A percentile compares a stretch with the other conserved stretches of the same genome.
These are phyloP conservation scores for Blastobotrys malaysiensis DNA, from an alignment of 1,139 yeast genomes.

Conservation along the genomic window DNA sequence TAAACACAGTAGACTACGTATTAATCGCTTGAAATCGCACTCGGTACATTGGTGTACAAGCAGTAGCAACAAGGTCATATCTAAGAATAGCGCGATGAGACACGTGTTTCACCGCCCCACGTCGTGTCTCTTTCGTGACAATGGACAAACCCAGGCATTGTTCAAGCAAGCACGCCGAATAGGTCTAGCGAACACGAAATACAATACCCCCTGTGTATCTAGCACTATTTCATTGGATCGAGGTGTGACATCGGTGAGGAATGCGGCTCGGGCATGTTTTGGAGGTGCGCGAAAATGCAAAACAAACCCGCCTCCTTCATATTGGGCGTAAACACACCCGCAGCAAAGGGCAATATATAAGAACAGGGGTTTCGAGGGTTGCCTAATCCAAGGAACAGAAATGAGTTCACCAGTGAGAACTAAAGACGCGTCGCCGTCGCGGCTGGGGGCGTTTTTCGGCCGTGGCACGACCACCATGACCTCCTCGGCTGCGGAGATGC, in stretches of 20 bases:
- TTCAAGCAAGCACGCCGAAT: too few relatives aligned
- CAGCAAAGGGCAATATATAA: neutral
- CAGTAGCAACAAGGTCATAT: too few relatives aligned
- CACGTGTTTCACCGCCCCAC: too few relatives aligned
- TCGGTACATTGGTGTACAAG: too few relatives aligned
- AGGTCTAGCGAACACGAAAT: too few relatives aligned
- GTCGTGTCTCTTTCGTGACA: too few relatives aligned
- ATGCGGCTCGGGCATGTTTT: neutral
- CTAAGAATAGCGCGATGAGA: too few relatives aligned
- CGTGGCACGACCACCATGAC: constrained; percentile 12
- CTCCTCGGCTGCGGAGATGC: constrained; percentile 11
- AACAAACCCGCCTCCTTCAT: neutral
- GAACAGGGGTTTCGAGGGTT: neutral
- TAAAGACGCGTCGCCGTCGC: constrained; percentile 11
- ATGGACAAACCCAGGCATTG: too few relatives aligned
- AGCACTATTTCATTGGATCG: neutral
- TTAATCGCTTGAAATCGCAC: too few relatives aligned
- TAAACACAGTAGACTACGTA: too few relatives aligned
- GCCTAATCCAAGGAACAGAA: neutral
- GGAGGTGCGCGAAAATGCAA: neutral
- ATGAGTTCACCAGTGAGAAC: neutral
- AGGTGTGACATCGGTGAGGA: neutral
- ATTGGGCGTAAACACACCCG: neutral
- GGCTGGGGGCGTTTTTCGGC: constrained; percentile 17
- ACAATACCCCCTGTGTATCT: neutral